Evolutionary conservation across 768 basidiomycete species (phyloP).

Genomic region (Arthromyces matolae): DNA sequence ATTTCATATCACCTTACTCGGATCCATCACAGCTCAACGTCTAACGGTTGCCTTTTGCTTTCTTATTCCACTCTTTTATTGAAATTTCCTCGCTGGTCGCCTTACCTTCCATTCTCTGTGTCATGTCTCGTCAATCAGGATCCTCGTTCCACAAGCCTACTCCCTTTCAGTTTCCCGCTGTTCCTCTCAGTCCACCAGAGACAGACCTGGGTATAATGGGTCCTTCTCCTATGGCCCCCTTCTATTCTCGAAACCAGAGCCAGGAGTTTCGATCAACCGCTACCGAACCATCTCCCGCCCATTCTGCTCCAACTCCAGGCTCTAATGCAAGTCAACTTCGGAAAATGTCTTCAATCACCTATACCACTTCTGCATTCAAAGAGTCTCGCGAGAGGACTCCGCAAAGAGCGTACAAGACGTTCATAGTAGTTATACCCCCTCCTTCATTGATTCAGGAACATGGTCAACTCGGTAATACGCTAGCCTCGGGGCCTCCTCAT

Average conservation of each 20-base stretch:
- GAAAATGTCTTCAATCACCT: conserved; percentile 49
- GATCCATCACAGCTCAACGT: too few species aligned
- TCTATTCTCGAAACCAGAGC: conserved; percentile 8
- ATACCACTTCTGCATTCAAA: conserved; percentile 45
- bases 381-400: conserved; percentile 39
- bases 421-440: conserved; percentile 69
- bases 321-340: conserved; percentile 35
- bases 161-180: conserved; percentile 42
- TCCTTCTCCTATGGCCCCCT: conserved; percentile 10
- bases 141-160: conserved; percentile 43
- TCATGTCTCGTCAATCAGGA: conserved; percentile 42
- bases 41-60: too few species aligned
- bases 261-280: conserved; percentile 13
- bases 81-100: conserved; percentile 12
- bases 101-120: conserved; percentile 6
- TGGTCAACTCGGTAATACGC: conserved; percentile 53
- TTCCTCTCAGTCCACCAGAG: conserved; percentile 40
- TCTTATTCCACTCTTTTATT: not conserved
- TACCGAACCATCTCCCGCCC: conserved; percentile 7
- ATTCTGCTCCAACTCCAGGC: conserved; percentile 24
- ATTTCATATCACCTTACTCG: too few species aligned
- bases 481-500: conserved; percentile 54
- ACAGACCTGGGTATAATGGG: conserved; percentile 24
- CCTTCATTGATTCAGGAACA: conserved; percentile 53
- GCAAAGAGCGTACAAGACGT: conserved; percentile 43